These are phyloP conservation scores for Raffaelea ambrosiae DNA, from an alignment of 2,329 filamentous ascomycete genomes.

Conservation along the genomic window DNA sequence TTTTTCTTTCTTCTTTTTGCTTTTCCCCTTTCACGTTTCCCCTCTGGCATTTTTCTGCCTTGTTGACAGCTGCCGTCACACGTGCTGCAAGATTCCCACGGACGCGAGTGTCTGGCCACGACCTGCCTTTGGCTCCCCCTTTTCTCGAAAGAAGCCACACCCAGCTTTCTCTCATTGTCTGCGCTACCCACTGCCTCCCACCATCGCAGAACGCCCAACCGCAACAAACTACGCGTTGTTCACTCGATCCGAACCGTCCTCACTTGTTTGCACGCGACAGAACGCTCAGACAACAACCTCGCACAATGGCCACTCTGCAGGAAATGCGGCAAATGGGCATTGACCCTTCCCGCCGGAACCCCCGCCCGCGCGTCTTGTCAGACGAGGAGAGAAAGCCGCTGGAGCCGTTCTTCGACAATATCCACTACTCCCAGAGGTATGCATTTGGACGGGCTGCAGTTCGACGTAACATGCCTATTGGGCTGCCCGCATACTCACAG, in stretches of 20 bases:
- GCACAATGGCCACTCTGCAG: slow-evolving; percentile 10
- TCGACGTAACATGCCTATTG: neutral
- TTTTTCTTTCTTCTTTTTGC: slow-evolving; percentile 1
- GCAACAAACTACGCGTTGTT: no score
- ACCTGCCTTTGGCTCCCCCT: neutral
- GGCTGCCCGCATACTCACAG: slow-evolving; percentile 7
- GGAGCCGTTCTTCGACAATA: slow-evolving; percentile 85
- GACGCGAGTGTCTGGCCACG: no score
- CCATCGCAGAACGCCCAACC: no score
- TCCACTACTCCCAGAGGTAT: slow-evolving; percentile 68
- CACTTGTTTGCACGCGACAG: no score
- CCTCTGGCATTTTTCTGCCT: neutral
- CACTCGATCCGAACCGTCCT: no score
- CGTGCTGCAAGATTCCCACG: no score
- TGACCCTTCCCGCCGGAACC: slow-evolving; percentile 79
- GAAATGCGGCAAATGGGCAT: slow-evolving; percentile 45
- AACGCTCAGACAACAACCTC: no score
- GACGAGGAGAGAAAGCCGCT: slow-evolving; percentile 75
- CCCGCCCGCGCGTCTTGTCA: slow-evolving; percentile 68
- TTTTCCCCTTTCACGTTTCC: neutral
- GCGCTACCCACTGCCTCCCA: no score
- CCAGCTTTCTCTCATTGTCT: neutral
- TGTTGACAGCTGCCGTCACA: no score
- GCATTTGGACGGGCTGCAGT: slow-evolving; percentile 49
- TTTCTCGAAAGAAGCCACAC: neutral